phyloP scores from a whole-genome alignment of 2,329 filamentous ascomycete species.

The Fusarium hostae region DNA sequence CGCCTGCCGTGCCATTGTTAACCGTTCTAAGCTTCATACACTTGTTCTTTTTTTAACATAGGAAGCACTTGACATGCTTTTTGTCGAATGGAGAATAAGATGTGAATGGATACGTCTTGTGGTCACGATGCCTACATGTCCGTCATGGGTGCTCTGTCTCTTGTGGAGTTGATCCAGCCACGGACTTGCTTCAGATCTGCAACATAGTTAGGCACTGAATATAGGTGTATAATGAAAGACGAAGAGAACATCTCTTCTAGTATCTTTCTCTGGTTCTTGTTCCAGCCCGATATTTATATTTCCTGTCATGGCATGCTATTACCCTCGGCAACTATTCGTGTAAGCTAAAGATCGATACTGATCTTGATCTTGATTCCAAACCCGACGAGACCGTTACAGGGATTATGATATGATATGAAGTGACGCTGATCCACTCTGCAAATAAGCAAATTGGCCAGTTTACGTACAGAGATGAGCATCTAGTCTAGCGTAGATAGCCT shows the following conservation, averaged over 20 bases:
- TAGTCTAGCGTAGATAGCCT: constrained; percentile 3
- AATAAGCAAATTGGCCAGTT: constrained; percentile 11
- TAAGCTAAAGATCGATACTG: neutral
- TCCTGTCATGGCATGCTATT: neutral
- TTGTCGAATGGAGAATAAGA: neutral
- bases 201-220: neutral
- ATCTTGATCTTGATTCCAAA: constrained; percentile 2
- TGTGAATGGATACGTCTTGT: neutral
- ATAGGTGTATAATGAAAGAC: neutral
- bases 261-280: neutral
- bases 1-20: neutral
- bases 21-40: too few relatives aligned
- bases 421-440: constrained; percentile 2
- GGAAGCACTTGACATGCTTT: neutral
- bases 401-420: constrained; percentile 14
- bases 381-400: neutral
- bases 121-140: neutral
- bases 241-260: neutral
- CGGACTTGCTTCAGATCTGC: neutral
- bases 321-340: neutral
- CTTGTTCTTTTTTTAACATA: too few relatives aligned
- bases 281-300: neutral
- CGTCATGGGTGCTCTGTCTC: neutral
- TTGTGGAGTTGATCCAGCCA: constrained; percentile 17
- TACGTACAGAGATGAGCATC: constrained; percentile 13